Percentiles rank a stretch among this genome's conserved stretches.
Conservation (phyloP, 2,329 filamentous ascomycete genomes). For the Aureobasidium sp. region DNA sequence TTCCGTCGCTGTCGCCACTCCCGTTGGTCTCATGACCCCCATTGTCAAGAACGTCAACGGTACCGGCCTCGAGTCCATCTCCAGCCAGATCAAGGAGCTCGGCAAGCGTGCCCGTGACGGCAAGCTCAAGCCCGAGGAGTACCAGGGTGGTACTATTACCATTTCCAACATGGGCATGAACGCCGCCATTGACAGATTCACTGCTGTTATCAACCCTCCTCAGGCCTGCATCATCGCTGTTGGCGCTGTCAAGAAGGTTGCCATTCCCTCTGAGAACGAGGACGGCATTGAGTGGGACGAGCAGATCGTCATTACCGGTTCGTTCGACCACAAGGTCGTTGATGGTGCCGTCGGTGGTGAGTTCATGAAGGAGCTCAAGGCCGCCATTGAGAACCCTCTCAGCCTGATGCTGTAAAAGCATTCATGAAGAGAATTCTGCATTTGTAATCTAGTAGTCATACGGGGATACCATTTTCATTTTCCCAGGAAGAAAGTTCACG, state of each 20-base stretch:
- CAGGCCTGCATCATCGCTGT: conserved; percentile 94
- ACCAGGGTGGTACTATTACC: conserved; percentile 97
- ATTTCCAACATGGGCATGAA: conserved; percentile 99
- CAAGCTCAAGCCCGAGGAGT: conserved; percentile 99
- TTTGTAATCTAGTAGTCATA: conserved; percentile 16
- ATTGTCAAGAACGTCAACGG: conserved; percentile 86
- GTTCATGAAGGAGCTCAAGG: conserved; percentile 96
- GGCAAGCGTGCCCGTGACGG: conserved; percentile 92
- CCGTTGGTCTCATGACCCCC: conserved; percentile 89
- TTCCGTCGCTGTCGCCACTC: conserved; percentile 90
- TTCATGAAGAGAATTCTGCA: conserved; percentile 5
- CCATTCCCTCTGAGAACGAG: conserved; percentile 76
- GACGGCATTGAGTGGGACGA: conserved; percentile 94
- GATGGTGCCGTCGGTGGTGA: conserved; percentile 94
- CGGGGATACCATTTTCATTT: conserved; percentile 12
- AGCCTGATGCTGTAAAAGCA: conserved; percentile 72
- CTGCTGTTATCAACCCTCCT: conserved; percentile 97
- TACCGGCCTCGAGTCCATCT: conserved; percentile 84
- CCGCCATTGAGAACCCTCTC: conserved; percentile 93
- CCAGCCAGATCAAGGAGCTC: conserved; percentile 84
- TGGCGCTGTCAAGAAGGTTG: conserved; percentile 91
- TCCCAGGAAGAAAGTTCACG: conserved; percentile 8
- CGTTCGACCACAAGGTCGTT: conserved; percentile 98
- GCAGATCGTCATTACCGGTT: conserved; percentile 88
- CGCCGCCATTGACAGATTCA: conserved; percentile 89